Evolutionary conservation across 805 yeast genomes (phyloP), one percentile per base, ranked within the genome.

Genomic region (Suhomyces kilbournensis): DNA sequence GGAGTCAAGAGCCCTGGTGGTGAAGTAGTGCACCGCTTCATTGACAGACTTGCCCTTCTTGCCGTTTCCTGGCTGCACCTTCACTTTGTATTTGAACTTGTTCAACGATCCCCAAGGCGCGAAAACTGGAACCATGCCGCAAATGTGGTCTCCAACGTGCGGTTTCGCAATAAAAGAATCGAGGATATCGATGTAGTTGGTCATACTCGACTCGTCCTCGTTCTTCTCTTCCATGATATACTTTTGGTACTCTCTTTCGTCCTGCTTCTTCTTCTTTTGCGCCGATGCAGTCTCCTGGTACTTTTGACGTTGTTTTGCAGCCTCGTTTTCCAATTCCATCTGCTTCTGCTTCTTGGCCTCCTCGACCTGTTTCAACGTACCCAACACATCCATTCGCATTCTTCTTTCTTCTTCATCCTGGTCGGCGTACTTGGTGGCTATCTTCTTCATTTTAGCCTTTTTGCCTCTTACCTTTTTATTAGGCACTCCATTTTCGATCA

Each of bases 341-440:
- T 53, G 55, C 46, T 60, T 57, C 47, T 58, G 60, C 44, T 61
- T 60, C 40, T 67, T 62, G 42, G 51, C 55, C 35, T 55, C 62
- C 47, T 78, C 74, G 3, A 70, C 71, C 56, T 81, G 84, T 58
- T 90, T 90, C 62, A 89, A 73, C 0, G 96, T 88, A 3, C 98
- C 98, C 42, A 93, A 71, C 1, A 87, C 88, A 53, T 86, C 83
- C 88, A 93, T 83, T 57, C 96, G 78, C 52, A 86, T 60, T 45
- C 70, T 61, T 51, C 91, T 80, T 61, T 93, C 98, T 52, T 88
- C 94, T 49, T 90, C 97, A 65, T 93, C 98, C 69, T 93, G 98
- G 54, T 87, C 91, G 3, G 85, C 90, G 63, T 93, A 93, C 63
- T 92, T 93, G 54, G 81, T 77, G 40, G 86, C 86, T 51, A 90